phyloP scores from a whole-genome alignment of 768 basidiomycete species.

The Lactifluus pinguis region DNA sequence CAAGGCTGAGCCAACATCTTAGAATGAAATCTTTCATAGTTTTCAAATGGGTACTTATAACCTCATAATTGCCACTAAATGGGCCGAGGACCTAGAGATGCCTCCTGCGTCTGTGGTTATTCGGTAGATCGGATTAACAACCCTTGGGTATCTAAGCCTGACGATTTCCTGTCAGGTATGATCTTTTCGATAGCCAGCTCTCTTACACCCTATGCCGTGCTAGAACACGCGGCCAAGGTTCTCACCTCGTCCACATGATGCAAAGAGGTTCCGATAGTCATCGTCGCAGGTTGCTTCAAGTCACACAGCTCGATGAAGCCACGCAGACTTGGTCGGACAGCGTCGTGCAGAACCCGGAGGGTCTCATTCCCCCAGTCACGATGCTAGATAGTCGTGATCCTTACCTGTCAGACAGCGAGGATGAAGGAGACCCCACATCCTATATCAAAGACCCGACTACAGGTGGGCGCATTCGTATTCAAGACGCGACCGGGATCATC shows the following conservation, averaged over 20 bases:
- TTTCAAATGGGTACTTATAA: constrained; percentile 53
- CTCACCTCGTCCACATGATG: constrained; percentile 54
- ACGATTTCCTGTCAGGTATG: constrained; percentile 35
- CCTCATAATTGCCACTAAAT: constrained; percentile 52
- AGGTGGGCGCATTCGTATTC: constrained; percentile 46
- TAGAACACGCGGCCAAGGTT: constrained; percentile 36
- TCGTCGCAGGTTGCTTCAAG: constrained; percentile 40
- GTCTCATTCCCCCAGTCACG: constrained; percentile 38
- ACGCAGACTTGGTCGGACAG: constrained; percentile 44
- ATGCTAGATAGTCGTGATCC: constrained; percentile 33
- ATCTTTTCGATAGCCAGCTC: constrained; percentile 53
- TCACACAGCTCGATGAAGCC: constrained; percentile 32
- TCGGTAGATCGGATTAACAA: constrained; percentile 35
- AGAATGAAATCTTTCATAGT: constrained; percentile 41
- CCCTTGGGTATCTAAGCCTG: not conserved
- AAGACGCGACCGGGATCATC: constrained; percentile 48
- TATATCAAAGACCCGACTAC: constrained; percentile 56
- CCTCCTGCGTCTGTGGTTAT: constrained; percentile 51
- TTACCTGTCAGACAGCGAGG: constrained; percentile 43
- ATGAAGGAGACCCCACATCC: constrained; percentile 32
- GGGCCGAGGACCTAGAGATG: constrained; percentile 50
- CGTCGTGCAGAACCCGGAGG: constrained; percentile 30
- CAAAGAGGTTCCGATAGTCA: constrained; percentile 50
- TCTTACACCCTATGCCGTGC: constrained; percentile 49
- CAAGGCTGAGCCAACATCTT: not conserved